Percentiles rank a stretch among this genome's conserved stretches.
phyloP scores from a whole-genome alignment of 2,329 filamentous ascomycete genomes.

The Pseudonectria foliicola region DNA sequence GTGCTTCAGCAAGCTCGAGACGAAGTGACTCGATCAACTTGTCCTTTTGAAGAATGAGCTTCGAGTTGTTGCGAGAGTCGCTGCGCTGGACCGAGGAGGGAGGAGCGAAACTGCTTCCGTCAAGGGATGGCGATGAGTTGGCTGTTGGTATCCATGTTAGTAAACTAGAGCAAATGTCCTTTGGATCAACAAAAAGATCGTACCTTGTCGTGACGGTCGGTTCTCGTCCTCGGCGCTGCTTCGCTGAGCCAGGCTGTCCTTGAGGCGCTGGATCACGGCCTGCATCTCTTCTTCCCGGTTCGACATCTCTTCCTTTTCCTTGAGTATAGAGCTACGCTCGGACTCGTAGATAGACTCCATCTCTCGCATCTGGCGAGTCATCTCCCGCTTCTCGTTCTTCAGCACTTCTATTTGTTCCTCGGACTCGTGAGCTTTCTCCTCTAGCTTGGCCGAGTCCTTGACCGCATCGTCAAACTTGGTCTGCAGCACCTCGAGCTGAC shows the following conservation, averaged over 20 bases:
- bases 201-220: conserved; percentile 52
- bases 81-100: conserved; percentile 78
- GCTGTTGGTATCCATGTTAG: conserved; percentile 22
- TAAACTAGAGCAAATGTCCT: conserved; percentile 11
- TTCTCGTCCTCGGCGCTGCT: conserved; percentile 52
- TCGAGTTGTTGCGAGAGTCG: conserved; percentile 83
- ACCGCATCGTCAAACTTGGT: conserved; percentile 77
- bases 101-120: conserved; percentile 76
- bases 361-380: conserved; percentile 76
- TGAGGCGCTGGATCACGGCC: conserved; percentile 80
- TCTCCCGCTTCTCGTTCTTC: conserved; percentile 78
- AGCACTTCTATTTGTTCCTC: conserved; percentile 77
- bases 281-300: conserved; percentile 87
- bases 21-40: conserved; percentile 89
- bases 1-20: conserved; percentile 86
- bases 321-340: conserved; percentile 77
- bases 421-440: conserved; percentile 80
- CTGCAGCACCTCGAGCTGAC: conserved; percentile 79
- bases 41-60: conserved; percentile 88
- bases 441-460: conserved; percentile 75
- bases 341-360: conserved; percentile 89
- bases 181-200: conserved; percentile 19
- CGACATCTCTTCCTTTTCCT: conserved; percentile 84
- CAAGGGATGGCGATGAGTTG: conserved; percentile 60
- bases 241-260: conserved; percentile 78